Percentiles rank a stretch among this genome's conserved stretches.
Conservation (phyloP, 2,329 filamentous ascomycete genomes). For the Hypoxylon sp. region DNA sequence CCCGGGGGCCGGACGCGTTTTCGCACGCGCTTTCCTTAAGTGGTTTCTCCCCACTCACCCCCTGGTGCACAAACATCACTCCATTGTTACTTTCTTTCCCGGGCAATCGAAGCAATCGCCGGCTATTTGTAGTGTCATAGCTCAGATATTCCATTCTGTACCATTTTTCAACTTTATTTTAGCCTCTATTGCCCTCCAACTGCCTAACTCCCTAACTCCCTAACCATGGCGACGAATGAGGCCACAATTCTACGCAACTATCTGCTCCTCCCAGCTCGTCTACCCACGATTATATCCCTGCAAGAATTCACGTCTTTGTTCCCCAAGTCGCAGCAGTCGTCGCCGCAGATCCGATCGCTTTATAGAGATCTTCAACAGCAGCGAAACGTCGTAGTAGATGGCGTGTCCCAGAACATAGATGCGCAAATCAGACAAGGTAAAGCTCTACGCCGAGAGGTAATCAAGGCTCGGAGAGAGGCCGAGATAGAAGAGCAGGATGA, state of each 20-base stretch:
- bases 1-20: slow-evolving; percentile 40
- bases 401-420: slow-evolving; percentile 75
- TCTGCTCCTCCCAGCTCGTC: slow-evolving; percentile 80
- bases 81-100: slow-evolving; percentile 12
- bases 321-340: slow-evolving; percentile 74
- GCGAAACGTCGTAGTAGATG: slow-evolving; percentile 77
- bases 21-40: slow-evolving; percentile 43
- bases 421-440: slow-evolving; percentile 74
- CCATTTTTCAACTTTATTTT: neutral
- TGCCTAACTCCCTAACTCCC: slow-evolving; percentile 45
- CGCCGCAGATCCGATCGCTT: slow-evolving; percentile 76
- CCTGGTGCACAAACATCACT: slow-evolving; percentile 17
- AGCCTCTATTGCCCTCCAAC: neutral
- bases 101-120: slow-evolving; percentile 8
- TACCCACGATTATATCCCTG: slow-evolving; percentile 80
- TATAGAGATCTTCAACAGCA: slow-evolving; percentile 86
- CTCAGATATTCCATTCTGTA: neutral
- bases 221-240: slow-evolving; percentile 79
- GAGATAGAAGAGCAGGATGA: slow-evolving; percentile 72
- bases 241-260: slow-evolving; percentile 82
- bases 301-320: slow-evolving; percentile 84
- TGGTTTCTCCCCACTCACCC: slow-evolving; percentile 31
- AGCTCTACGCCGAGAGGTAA: slow-evolving; percentile 70
- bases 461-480: slow-evolving; percentile 66
- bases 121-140: slow-evolving; percentile 2